Evolutionary conservation across 2,329 filamentous ascomycete genomes (phyloP).

Genomic region (Trichoderma sp.): DNA sequence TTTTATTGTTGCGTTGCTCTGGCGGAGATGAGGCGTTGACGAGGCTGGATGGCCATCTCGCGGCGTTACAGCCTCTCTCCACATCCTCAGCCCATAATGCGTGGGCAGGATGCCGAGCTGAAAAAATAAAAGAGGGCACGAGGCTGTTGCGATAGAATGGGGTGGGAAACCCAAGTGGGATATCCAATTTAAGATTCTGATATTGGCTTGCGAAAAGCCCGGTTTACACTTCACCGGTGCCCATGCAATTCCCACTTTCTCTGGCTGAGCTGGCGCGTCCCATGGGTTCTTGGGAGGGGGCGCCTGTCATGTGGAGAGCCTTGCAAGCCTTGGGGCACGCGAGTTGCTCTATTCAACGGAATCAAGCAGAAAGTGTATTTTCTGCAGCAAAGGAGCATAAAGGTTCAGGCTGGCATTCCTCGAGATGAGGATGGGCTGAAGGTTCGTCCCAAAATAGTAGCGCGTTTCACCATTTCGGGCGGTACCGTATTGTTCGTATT

Average conservation of each 20-base stretch:
- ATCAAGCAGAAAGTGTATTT: background rate
- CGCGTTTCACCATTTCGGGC: conserved; percentile 11
- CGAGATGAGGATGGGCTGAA: background rate
- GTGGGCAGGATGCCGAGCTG: background rate
- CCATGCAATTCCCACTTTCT: background rate
- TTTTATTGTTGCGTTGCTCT: background rate
- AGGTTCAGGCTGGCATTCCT: conserved; percentile 1
- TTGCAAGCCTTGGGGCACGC: background rate
- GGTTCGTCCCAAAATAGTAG: conserved; percentile 7
- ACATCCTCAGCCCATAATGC: background rate
- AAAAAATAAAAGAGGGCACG: background rate
- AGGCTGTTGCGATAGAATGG: background rate
- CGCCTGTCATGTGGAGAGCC: background rate
- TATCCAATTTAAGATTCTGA: background rate
- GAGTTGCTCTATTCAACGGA: background rate
- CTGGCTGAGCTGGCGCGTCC: background rate
- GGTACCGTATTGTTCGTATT: background rate
- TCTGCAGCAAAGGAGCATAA: background rate
- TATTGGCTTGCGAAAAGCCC: background rate
- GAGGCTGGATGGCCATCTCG: background rate
- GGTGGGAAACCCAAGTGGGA: background rate
- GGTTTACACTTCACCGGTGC: background rate
- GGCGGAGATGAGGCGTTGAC: background rate
- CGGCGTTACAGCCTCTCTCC: background rate
- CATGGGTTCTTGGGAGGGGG: background rate